A percentile compares a stretch with the other conserved stretches of the same genome.
Conservation (phyloP, 345 rosid species). For the Camelina sativa region DNA sequence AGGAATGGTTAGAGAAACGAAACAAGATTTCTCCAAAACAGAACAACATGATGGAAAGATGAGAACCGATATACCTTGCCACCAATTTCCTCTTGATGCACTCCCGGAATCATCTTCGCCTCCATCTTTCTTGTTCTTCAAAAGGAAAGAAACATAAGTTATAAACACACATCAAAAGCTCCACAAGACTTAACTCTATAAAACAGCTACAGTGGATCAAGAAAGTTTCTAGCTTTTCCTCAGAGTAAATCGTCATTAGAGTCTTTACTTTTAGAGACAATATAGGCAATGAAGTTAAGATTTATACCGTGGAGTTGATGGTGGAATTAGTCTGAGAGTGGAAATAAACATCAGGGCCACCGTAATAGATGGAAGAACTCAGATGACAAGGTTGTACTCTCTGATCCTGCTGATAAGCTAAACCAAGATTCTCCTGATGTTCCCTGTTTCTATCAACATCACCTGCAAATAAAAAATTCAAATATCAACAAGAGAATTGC, state of each 20-base stretch:
- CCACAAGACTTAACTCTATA: not conserved
- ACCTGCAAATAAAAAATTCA: conserved; percentile 40
- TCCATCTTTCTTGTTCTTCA: conserved; percentile 64
- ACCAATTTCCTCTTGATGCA: conserved; percentile 96
- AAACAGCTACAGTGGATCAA: not conserved
- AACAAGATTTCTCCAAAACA: not conserved
- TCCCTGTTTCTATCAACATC: conserved; percentile 44
- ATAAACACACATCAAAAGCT: conserved; percentile 4
- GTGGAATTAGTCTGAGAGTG: conserved; percentile 50
- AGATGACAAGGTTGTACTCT: conserved; percentile 71
- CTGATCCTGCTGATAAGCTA: conserved; percentile 60
- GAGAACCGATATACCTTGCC: conserved; percentile 68
- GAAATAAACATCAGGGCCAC: conserved; percentile 71
- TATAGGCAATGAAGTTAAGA: not conserved
- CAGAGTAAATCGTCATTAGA: not conserved
- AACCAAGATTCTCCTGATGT: conserved; percentile 44
- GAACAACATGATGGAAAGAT: conserved; percentile 6
- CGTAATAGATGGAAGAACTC: conserved; percentile 84
- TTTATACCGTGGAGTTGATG: conserved; percentile 56
- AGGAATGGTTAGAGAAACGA: conserved; percentile 26
- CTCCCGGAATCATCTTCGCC: conserved; percentile 76
- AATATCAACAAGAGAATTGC: not conserved
- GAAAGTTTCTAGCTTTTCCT: not conserved
- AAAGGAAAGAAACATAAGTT: conserved; percentile 2
- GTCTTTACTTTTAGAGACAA: not conserved